A percentile compares a stretch with the other conserved stretches of the same genome.
phyloP scores from a whole-genome alignment of 495 filamentous ascomycete species.

The Penicillium mononematosum region DNA sequence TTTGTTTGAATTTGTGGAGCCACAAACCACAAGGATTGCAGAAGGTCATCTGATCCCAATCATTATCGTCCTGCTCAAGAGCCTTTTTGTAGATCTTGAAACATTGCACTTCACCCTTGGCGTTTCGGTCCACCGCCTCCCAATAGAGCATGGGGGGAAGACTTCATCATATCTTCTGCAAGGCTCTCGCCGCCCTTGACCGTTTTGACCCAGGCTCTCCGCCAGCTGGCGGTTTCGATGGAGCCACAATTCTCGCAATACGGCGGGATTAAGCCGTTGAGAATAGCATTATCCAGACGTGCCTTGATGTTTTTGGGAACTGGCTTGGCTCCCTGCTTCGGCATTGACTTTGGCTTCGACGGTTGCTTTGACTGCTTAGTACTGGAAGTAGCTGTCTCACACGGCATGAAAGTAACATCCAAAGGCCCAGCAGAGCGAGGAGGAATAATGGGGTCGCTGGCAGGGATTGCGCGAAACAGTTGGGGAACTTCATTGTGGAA shows the following conservation, averaged over 20 bases:
- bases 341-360: conserved; percentile 35
- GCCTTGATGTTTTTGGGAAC: conserved; percentile 43
- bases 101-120: conserved; percentile 53
- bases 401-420: conserved; percentile 9
- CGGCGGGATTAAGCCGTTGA: conserved; percentile 71
- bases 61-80: conserved; percentile 57
- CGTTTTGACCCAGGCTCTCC: conserved; percentile 77
- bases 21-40: conserved; percentile 98
- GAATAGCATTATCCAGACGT: conserved; percentile 62
- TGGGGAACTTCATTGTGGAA: conserved; percentile 37
- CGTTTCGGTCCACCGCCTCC: conserved; percentile 61
- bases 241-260: conserved; percentile 91
- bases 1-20: conserved; percentile 81
- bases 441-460: conserved; percentile 57
- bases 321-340: conserved; percentile 38
- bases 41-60: conserved; percentile 68
- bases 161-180: conserved; percentile 65
- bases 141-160: conserved; percentile 61
- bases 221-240: conserved; percentile 94
- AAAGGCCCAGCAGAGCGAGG: conserved; percentile 32
- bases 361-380: neutral
- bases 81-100: conserved; percentile 78
- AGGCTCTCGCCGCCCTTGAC: conserved; percentile 59
- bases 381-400: neutral
- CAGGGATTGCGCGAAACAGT: conserved; percentile 45